Conservation (phyloP, 139 green algal genomes). For the Pleodorina starrii region DNA sequence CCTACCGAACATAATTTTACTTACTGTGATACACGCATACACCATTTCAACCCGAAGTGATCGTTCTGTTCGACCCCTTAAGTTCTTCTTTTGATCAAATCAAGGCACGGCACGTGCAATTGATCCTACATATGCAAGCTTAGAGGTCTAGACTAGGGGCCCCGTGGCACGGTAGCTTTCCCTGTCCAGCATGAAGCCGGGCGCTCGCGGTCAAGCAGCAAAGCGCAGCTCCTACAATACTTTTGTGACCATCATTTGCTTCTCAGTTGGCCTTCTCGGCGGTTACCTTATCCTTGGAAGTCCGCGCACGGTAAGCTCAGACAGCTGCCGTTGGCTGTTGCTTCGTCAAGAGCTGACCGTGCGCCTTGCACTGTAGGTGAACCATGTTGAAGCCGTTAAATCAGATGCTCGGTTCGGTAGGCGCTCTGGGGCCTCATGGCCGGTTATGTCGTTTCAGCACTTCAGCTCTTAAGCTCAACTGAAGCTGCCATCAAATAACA, state of each 20-base stretch:
- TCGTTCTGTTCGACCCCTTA: too few relatives aligned
- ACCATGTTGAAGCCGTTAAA: neutral
- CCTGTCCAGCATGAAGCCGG: slow-evolving; percentile 10
- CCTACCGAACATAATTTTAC: too few relatives aligned
- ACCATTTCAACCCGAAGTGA: too few relatives aligned
- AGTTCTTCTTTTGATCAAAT: too few relatives aligned
- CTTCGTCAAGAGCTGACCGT: neutral
- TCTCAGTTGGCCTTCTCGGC: slow-evolving; percentile 48
- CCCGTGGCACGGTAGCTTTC: too few relatives aligned
- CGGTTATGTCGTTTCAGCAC: neutral
- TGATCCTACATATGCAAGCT: too few relatives aligned
- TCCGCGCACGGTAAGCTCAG: slow-evolving; percentile 20
- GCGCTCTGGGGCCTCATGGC: neutral
- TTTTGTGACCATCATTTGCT: slow-evolving; percentile 39
- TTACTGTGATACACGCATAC: too few relatives aligned
- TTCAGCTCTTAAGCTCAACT: neutral
- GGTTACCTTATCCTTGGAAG: slow-evolving; percentile 37
- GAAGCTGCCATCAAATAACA: neutral
- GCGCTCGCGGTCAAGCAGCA: neutral
- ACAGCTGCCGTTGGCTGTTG: slow-evolving; percentile 18
- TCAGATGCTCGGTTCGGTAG: neutral
- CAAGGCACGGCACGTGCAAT: too few relatives aligned
- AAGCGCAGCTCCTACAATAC: slow-evolving; percentile 15
- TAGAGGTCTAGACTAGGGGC: too few relatives aligned
- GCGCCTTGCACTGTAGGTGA: neutral